Conservation (phyloP, 2,329 filamentous ascomycete species). For the Talaromyces sp. region DNA sequence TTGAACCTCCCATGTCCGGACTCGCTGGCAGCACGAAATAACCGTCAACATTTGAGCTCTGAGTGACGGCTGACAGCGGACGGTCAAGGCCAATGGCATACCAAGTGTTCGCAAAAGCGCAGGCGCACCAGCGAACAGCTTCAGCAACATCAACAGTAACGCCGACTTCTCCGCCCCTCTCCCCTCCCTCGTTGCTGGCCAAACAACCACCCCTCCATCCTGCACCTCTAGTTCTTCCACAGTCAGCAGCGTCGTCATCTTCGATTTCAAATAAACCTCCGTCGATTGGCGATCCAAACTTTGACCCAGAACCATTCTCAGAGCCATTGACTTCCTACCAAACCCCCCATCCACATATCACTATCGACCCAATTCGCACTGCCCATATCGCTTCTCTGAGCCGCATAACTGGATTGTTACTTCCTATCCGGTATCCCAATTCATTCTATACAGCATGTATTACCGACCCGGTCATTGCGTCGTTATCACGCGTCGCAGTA, state of each 20-base stretch:
- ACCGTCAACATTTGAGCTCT: background rate
- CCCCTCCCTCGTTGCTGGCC: conserved; percentile 17
- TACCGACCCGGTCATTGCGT: conserved; percentile 48
- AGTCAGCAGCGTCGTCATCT: conserved; percentile 23
- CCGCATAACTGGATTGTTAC: conserved; percentile 53
- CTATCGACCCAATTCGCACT: conserved; percentile 49
- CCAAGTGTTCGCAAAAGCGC: conserved; percentile 34
- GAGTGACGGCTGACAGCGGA: background rate
- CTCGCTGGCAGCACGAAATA: background rate
- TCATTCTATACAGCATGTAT: conserved; percentile 58
- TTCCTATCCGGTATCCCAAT: conserved; percentile 58
- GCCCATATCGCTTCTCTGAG: conserved; percentile 53
- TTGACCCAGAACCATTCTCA: conserved; percentile 28
- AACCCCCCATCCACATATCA: conserved; percentile 46
- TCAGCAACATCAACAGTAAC: conserved; percentile 10
- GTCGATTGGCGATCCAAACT: conserved; percentile 22
- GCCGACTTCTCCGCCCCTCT: conserved; percentile 22
- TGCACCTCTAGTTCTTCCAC: conserved; percentile 25
- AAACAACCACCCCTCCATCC: conserved; percentile 28
- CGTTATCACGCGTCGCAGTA: conserved; percentile 55
- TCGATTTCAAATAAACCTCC: conserved; percentile 17
- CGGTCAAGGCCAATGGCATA: conserved; percentile 28
- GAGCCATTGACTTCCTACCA: conserved; percentile 24
- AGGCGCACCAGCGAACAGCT: conserved; percentile 23
- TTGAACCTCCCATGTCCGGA: background rate